phyloP scores from a whole-genome alignment of 495 filamentous ascomycete genomes.

The Pseudomonodictys pantanalensis region DNA sequence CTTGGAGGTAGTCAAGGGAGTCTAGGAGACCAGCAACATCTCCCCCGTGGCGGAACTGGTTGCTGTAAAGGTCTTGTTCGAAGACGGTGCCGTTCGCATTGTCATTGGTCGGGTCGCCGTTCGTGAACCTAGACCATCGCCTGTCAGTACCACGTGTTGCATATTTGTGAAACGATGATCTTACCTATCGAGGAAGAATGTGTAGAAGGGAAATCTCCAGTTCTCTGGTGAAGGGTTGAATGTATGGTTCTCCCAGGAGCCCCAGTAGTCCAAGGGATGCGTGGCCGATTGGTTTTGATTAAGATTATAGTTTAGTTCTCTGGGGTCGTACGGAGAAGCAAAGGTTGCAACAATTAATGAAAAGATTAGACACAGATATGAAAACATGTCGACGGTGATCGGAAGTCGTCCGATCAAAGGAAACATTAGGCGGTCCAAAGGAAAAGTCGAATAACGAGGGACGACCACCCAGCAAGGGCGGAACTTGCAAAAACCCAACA shows the following conservation, averaged over 20 bases:
- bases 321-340: too few species aligned
- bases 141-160: too few species aligned
- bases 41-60: slow-evolving; percentile 69
- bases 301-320: slow-evolving; percentile 63
- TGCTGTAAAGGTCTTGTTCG: slow-evolving; percentile 65
- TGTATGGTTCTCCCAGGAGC: slow-evolving; percentile 53
- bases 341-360: too few species aligned
- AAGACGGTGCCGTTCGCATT: slow-evolving; percentile 65
- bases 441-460: too few species aligned
- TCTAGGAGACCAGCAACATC: slow-evolving; percentile 63
- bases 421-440: too few species aligned
- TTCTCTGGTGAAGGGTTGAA: slow-evolving; percentile 59
- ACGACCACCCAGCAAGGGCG: too few species aligned
- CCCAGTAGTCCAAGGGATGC: slow-evolving; percentile 60
- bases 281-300: slow-evolving; percentile 58
- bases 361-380: too few species aligned
- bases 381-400: too few species aligned
- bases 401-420: too few species aligned
- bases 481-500: too few species aligned
- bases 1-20: slow-evolving; percentile 68
- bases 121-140: too few species aligned
- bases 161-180: too few species aligned
- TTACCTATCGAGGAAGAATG: slow-evolving; percentile 66
- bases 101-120: slow-evolving; percentile 71
- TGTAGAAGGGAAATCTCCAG: slow-evolving; percentile 73